phyloP scores from a whole-genome alignment of 2,329 filamentous ascomycete species.

The Colletotrichum gigasporum region DNA sequence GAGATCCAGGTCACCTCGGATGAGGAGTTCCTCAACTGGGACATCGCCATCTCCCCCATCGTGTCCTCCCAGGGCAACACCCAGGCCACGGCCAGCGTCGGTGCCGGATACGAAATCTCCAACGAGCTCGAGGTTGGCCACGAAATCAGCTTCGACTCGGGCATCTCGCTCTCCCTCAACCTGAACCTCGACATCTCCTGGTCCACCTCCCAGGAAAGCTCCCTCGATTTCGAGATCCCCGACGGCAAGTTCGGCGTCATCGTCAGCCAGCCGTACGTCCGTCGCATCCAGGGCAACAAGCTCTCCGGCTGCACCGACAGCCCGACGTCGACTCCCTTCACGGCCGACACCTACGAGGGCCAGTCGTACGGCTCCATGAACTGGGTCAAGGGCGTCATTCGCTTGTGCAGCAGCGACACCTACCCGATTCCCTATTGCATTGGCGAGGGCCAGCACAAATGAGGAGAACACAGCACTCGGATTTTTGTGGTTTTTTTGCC shows the following conservation, averaged over 20 bases:
- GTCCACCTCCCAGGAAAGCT: conserved; percentile 42
- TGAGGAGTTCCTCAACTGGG: conserved; percentile 48
- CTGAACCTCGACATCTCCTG: conserved; percentile 34
- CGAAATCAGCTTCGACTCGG: conserved; percentile 33
- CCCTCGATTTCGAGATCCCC: conserved; percentile 43
- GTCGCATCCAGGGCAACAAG: conserved; percentile 42
- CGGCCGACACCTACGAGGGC: conserved; percentile 43
- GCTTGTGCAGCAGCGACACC: conserved; percentile 44
- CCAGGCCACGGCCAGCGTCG: conserved; percentile 39
- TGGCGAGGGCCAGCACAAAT: conserved; percentile 39
- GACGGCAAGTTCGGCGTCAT: conserved; percentile 47
- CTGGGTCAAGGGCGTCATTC: conserved; percentile 51
- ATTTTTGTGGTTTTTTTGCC: neutral
- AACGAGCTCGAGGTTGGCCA: conserved; percentile 39
- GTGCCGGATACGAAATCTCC: conserved; percentile 42
- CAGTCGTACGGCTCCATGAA: conserved; percentile 41
- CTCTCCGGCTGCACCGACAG: conserved; percentile 45
- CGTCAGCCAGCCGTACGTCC: conserved; percentile 47
- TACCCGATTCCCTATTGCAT: conserved; percentile 49
- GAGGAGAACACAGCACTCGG: too few species aligned
- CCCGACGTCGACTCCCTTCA: conserved; percentile 38
- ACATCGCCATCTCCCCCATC: conserved; percentile 46
- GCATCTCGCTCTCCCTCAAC: conserved; percentile 31
- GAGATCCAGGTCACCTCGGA: conserved; percentile 38
- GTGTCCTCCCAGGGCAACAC: conserved; percentile 39